phyloP scores from a whole-genome alignment of 2,329 filamentous ascomycete species.

The Beauveria bassiana region DNA sequence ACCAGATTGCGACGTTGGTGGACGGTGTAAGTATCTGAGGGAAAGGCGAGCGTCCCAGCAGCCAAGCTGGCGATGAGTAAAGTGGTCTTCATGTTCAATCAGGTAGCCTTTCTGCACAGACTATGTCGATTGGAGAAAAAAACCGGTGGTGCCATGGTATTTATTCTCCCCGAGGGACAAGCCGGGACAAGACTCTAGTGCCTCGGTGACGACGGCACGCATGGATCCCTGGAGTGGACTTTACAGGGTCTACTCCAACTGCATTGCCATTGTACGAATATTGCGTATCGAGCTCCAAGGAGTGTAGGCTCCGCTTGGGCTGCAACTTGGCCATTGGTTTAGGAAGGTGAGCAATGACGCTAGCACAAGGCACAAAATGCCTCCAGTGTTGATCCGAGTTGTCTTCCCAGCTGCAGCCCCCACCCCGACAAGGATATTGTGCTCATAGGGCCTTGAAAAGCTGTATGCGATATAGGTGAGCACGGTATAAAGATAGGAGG shows the following conservation, averaged over 20 bases:
- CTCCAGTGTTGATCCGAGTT: slow-evolving; percentile 2
- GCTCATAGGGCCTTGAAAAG: background rate
- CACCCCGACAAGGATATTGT: background rate
- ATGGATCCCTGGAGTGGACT: background rate
- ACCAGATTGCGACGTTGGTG: slow-evolving; percentile 23
- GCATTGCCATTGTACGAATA: background rate
- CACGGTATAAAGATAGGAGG: background rate
- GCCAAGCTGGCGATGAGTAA: slow-evolving; percentile 16
- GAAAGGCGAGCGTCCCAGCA: slow-evolving; percentile 14
- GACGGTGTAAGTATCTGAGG: slow-evolving; percentile 20
- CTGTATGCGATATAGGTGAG: background rate
- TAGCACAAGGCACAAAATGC: slow-evolving; percentile 3
- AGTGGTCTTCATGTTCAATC: slow-evolving; percentile 16
- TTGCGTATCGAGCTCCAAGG: background rate
- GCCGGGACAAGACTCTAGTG: background rate
- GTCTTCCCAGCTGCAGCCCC: background rate
- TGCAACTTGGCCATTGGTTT: slow-evolving; percentile 1
- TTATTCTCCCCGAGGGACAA: background rate
- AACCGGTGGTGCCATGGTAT: background rate
- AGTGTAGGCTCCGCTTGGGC: background rate
- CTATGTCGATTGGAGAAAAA: background rate
- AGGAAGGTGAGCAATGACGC: slow-evolving; percentile 8
- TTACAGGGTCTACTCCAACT: background rate
- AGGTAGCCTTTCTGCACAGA: background rate
- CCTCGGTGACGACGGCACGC: background rate